Evolutionary conservation across 441 rosid genomes (phyloP).

Genomic region (Brassica hybrid): DNA sequence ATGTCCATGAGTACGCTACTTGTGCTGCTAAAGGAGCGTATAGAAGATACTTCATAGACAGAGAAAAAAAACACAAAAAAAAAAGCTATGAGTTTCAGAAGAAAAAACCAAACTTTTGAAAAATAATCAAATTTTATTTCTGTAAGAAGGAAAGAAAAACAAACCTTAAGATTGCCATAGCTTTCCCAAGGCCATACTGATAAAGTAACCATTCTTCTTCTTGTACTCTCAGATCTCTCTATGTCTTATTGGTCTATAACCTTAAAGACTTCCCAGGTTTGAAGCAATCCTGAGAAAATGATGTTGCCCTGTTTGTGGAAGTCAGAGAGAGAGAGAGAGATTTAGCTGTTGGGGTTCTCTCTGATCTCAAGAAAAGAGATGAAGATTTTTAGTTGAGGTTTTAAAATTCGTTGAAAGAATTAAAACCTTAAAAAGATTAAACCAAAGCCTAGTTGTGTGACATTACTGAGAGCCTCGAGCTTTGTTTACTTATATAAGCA

Average conservation of each 20-base stretch:
- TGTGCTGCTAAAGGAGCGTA: slow-evolving; percentile 76
- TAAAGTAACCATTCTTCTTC: slow-evolving; percentile 53
- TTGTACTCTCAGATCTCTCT: not conserved
- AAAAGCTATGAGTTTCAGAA: slow-evolving; percentile 23
- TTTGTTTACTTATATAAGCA: slow-evolving; percentile 41
- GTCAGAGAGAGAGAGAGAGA: slow-evolving; percentile 15
- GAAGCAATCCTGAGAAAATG: slow-evolving; percentile 21
- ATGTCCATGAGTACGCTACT: slow-evolving; percentile 54
- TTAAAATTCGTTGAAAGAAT: slow-evolving; percentile 27
- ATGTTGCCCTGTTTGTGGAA: slow-evolving; percentile 27
- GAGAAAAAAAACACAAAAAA: not conserved
- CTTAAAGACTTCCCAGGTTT: slow-evolving; percentile 25
- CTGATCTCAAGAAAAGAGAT: slow-evolving; percentile 1
- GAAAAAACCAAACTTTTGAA: slow-evolving; percentile 2
- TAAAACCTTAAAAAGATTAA: slow-evolving; percentile 14
- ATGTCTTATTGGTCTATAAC: slow-evolving; percentile 29
- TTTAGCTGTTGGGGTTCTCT: slow-evolving; percentile 6
- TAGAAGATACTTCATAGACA: slow-evolving; percentile 65
- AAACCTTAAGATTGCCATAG: slow-evolving; percentile 81
- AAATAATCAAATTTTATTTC: not conserved
- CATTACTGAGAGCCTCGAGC: slow-evolving; percentile 30
- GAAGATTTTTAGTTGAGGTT: slow-evolving; percentile 6
- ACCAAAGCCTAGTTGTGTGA: slow-evolving; percentile 18
- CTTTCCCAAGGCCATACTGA: slow-evolving; percentile 94
- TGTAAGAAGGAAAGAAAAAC: not conserved